These are phyloP conservation scores for Mycosphaerella sp. DNA, from an alignment of 2,329 filamentous ascomycete genomes.

Conservation along the genomic window DNA sequence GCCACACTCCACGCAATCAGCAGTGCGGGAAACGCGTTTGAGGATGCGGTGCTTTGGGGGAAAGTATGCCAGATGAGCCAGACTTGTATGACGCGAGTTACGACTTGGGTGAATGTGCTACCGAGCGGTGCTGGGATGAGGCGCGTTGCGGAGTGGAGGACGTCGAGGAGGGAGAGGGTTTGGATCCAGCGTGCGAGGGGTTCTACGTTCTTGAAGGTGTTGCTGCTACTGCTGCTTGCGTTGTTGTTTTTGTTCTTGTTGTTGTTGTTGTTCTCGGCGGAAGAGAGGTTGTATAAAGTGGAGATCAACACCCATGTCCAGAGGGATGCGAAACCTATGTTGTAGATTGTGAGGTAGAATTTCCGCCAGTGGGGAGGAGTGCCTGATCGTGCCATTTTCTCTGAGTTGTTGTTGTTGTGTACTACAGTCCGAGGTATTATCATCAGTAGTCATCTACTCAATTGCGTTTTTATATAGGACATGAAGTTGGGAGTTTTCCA, in stretches of 20 bases:
- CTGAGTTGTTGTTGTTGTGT: no score
- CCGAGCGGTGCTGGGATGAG: constrained; percentile 8
- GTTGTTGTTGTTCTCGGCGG: no score
- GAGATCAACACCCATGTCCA: constrained; percentile 1
- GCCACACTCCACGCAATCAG: constrained; percentile 8
- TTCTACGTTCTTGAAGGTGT: background rate
- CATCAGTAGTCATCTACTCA: no score
- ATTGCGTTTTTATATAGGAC: no score
- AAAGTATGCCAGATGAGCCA: constrained; percentile 12
- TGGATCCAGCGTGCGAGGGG: constrained; percentile 4
- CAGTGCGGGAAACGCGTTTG: background rate
- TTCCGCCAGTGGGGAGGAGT: background rate
- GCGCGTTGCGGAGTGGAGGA: constrained; percentile 5
- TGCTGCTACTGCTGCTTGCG: no score
- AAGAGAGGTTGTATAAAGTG: background rate
- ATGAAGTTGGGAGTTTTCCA: background rate
- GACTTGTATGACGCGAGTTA: constrained; percentile 8
- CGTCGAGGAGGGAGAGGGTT: constrained; percentile 7
- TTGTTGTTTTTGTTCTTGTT: no score
- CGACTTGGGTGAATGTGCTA: constrained; percentile 12
- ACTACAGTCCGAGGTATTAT: no score
- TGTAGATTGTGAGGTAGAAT: constrained; percentile 3
- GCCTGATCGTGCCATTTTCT: background rate
- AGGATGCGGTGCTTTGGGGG: constrained; percentile 2
- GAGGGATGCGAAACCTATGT: background rate